Conservation (phyloP, 2,329 filamentous ascomycete species). For the Drechslera avenae region DNA sequence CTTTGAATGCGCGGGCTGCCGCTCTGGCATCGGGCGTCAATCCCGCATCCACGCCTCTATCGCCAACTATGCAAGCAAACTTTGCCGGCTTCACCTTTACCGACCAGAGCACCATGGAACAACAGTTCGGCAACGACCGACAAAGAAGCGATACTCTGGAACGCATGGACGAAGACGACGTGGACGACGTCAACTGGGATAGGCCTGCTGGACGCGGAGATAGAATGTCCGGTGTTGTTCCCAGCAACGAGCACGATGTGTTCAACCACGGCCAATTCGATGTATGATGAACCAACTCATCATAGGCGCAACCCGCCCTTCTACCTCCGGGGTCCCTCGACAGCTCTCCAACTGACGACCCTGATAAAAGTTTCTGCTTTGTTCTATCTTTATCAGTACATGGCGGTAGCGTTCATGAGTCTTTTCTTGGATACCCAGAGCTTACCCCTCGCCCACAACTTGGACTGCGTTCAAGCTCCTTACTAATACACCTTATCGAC, state of each 20-base stretch:
- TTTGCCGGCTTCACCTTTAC: constrained; percentile 99
- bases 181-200: constrained; percentile 51
- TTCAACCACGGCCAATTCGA: constrained; percentile 53
- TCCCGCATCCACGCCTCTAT: constrained; percentile 87
- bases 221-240: constrained; percentile 59
- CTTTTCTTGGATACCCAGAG: constrained; percentile 40
- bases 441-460: constrained; percentile 23
- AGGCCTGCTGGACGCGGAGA: constrained; percentile 51
- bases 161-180: constrained; percentile 54
- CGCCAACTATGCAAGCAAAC: constrained; percentile 94
- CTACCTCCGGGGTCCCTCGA: constrained; percentile 10
- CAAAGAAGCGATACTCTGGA: constrained; percentile 47
- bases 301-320: constrained; percentile 8
- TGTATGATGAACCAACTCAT: constrained; percentile 32
- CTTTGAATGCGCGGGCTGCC: constrained; percentile 87
- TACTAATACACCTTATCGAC: constrained; percentile 9
- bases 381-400: constrained; percentile 23
- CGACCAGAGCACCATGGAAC: constrained; percentile 94
- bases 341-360: constrained; percentile 21
- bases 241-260: constrained; percentile 53
- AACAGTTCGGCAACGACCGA: constrained; percentile 63
- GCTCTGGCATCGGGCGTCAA: constrained; percentile 80
- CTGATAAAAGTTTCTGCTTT: constrained; percentile 40
- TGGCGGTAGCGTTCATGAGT: constrained; percentile 27
- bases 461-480: constrained; percentile 29